Conservation (phyloP, 331 rosid species). For the Saraca asoca region DNA sequence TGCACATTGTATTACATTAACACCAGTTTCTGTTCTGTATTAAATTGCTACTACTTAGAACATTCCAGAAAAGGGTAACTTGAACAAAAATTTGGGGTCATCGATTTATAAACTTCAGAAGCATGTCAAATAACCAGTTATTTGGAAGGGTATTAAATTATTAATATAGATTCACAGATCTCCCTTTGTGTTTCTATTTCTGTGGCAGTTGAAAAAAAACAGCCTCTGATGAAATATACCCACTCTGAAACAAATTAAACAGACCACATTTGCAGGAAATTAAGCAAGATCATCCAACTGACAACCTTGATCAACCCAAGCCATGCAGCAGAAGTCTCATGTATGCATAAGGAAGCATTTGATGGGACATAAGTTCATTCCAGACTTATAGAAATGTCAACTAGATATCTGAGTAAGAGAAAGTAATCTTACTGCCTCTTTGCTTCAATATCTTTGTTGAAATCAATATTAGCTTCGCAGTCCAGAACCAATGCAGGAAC, state of each 20-base stretch:
- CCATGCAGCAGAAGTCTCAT: not conserved
- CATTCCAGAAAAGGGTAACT: not conserved
- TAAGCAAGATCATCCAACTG: slow-evolving; percentile 2
- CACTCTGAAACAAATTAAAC: not conserved
- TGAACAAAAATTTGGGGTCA: not conserved
- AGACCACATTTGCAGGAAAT: not conserved
- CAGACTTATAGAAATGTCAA: slow-evolving; percentile 1
- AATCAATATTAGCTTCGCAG: slow-evolving; percentile 98
- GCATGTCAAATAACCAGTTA: not conserved
- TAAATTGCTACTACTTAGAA: not conserved
- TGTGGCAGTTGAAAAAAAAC: not conserved
- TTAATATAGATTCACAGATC: not conserved
- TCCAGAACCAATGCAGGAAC: slow-evolving; percentile 98
- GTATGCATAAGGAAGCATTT: not conserved
- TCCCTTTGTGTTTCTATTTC: not conserved
- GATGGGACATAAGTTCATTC: slow-evolving; percentile 3
- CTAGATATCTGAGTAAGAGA: slow-evolving; percentile 26
- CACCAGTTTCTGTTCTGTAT: too few species aligned
- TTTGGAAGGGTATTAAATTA: not conserved
- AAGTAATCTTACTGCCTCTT: slow-evolving; percentile 78
- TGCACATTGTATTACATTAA: not conserved
- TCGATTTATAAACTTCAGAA: not conserved
- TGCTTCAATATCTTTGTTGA: slow-evolving; percentile 93
- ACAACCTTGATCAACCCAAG: not conserved
- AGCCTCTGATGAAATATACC: not conserved